Conservation (phyloP, 495 filamentous ascomycete species). For the Hyaloscypha variabilis region DNA sequence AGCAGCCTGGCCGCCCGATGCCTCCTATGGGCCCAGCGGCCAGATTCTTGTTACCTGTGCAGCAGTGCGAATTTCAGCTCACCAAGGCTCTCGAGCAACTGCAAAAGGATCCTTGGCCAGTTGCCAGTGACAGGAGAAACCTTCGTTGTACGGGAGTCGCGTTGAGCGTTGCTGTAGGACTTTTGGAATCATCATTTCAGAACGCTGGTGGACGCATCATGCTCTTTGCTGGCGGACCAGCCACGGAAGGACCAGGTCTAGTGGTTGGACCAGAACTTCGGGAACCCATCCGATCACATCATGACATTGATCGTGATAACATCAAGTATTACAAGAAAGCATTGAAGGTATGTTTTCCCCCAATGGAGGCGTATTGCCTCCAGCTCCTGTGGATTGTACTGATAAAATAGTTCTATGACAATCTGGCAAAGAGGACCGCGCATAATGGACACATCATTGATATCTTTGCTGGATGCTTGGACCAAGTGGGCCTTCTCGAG, state of each 20-base stretch:
- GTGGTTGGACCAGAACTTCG: conserved; percentile 97
- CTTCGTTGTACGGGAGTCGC: conserved; percentile 96
- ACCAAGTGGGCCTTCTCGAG: conserved; percentile 96
- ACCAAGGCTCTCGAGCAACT: conserved; percentile 96
- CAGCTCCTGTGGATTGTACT: background rate
- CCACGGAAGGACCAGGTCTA: conserved; percentile 94
- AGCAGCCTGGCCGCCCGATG: conserved; percentile 68
- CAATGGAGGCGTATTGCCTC: background rate
- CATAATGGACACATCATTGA: conserved; percentile 98
- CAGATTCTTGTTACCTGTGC: conserved; percentile 91
- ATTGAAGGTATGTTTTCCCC: conserved; percentile 68
- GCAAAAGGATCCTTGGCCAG: conserved; percentile 98
- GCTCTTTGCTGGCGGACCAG: conserved; percentile 94
- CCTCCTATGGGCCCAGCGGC: conserved; percentile 78
- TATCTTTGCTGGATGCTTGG: conserved; percentile 96
- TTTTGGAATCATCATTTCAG: conserved; percentile 93
- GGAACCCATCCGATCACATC: conserved; percentile 97
- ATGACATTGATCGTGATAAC: conserved; percentile 98
- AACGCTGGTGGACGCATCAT: conserved; percentile 95
- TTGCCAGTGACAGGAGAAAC: conserved; percentile 89
- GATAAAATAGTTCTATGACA: conserved; percentile 81
- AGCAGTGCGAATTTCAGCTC: conserved; percentile 97
- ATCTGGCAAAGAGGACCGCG: conserved; percentile 90
- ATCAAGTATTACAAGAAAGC: conserved; percentile 99
- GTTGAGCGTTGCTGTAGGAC: conserved; percentile 88